phyloP scores from a whole-genome alignment of 805 yeast genomes.

The Teunomyces stri region DNA sequence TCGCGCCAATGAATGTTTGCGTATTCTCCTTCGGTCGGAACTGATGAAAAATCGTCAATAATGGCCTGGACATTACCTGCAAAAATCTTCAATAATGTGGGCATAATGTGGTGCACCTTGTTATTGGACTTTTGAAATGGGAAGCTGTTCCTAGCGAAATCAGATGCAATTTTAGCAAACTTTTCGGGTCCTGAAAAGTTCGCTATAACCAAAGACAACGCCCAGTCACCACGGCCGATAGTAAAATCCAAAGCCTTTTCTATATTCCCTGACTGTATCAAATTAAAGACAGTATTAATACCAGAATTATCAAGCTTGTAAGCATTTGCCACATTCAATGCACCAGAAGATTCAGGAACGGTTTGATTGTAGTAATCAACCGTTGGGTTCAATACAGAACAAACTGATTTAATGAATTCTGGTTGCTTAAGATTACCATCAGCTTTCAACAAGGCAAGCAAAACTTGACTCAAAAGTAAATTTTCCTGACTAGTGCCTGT shows the following conservation, averaged over 20 bases:
- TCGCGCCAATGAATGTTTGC: slow-evolving; percentile 53
- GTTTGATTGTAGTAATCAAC: slow-evolving; percentile 33
- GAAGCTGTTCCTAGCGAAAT: slow-evolving; percentile 50
- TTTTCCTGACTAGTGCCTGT: slow-evolving; percentile 15
- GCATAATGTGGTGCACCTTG: slow-evolving; percentile 44
- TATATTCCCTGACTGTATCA: slow-evolving; percentile 61
- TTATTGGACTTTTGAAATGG: slow-evolving; percentile 40
- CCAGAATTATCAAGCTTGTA: slow-evolving; percentile 40
- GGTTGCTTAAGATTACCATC: slow-evolving; percentile 31
- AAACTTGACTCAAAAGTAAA: slow-evolving; percentile 29
- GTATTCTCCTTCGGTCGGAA: slow-evolving; percentile 45
- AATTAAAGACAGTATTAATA: slow-evolving; percentile 27
- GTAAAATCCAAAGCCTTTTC: slow-evolving; percentile 65
- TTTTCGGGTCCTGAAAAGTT: slow-evolving; percentile 60
- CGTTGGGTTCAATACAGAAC: slow-evolving; percentile 42
- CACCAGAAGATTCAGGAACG: slow-evolving; percentile 25
- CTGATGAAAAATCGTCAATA: slow-evolving; percentile 45
- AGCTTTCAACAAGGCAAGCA: slow-evolving; percentile 21
- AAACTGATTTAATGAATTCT: slow-evolving; percentile 30
- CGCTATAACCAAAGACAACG: slow-evolving; percentile 71
- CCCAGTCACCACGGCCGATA: slow-evolving; percentile 66
- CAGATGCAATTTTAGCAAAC: slow-evolving; percentile 57
- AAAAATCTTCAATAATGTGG: slow-evolving; percentile 59
- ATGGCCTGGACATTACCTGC: slow-evolving; percentile 59
- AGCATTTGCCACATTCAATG: slow-evolving; percentile 33